phyloP scores from a whole-genome alignment of 192 early-diverging fungal genomes.

The Gigaspora rosea region DNA sequence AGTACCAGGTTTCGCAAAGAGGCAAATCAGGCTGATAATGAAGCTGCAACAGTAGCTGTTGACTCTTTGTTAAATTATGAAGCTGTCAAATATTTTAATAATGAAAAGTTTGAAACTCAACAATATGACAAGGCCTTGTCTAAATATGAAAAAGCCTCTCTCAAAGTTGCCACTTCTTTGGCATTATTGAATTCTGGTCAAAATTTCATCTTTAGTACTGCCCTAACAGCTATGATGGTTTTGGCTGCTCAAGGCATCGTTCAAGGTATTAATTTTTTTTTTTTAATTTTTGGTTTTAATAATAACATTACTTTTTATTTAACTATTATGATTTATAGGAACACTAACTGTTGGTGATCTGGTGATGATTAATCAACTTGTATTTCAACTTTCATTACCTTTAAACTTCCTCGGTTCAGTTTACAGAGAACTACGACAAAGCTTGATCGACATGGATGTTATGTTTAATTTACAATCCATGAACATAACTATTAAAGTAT shows the following conservation, averaged over 20 bases:
- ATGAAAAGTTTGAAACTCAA: slow-evolving; percentile 87
- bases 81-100: slow-evolving; percentile 92
- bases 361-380: slow-evolving; percentile 98
- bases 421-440: slow-evolving; percentile 92
- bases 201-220: slow-evolving; percentile 89
- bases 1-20: slow-evolving; percentile 78
- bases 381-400: slow-evolving; percentile 96
- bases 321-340: slow-evolving; percentile 40
- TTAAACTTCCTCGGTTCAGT: slow-evolving; percentile 98
- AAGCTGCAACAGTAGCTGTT: slow-evolving; percentile 87
- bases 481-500: slow-evolving; percentile 41
- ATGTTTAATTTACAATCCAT: slow-evolving; percentile 84
- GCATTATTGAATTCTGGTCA: slow-evolving; percentile 95
- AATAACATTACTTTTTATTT: neutral
- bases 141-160: slow-evolving; percentile 93
- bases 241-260: slow-evolving; percentile 89
- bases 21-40: slow-evolving; percentile 95
- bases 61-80: slow-evolving; percentile 98
- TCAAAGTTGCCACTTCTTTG: slow-evolving; percentile 79
- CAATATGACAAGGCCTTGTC: slow-evolving; percentile 85
- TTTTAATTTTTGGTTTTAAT: neutral
- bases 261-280: slow-evolving; percentile 25
- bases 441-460: slow-evolving; percentile 95
- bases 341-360: slow-evolving; percentile 94
- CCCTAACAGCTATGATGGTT: slow-evolving; percentile 95